Evolutionary conservation across 1,284 basidiomycete genomes (phyloP).

Genomic region (Apiotrichum montevideense): DNA sequence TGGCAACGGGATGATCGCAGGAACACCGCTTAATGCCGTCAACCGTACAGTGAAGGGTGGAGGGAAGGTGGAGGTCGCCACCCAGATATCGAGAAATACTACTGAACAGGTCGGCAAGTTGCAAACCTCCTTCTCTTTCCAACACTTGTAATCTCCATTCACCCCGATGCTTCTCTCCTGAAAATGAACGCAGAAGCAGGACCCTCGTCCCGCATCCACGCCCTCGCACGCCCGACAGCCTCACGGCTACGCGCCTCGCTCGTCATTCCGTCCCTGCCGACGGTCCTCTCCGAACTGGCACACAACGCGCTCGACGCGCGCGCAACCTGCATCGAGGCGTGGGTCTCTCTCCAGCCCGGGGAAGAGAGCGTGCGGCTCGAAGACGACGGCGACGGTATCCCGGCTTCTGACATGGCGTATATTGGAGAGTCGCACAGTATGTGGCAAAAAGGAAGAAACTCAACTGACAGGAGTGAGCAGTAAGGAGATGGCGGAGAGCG

Average conservation of each 20-base stretch:
- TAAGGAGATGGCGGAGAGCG: slow-evolving; percentile 5
- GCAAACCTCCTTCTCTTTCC: slow-evolving; percentile 45
- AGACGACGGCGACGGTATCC: slow-evolving; percentile 74
- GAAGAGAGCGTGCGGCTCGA: slow-evolving; percentile 60
- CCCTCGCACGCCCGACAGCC: slow-evolving; percentile 8
- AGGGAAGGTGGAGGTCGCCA: slow-evolving; percentile 11
- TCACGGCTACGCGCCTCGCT: slow-evolving; percentile 63
- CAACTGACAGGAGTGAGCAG: slow-evolving; percentile 7
- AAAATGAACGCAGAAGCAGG: no score
- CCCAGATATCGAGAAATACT: background rate
- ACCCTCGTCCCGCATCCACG: slow-evolving; percentile 18
- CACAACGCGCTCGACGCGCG: slow-evolving; percentile 64
- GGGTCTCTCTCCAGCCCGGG: slow-evolving; percentile 56
- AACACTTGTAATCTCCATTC: slow-evolving; percentile 25
- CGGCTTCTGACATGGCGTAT: slow-evolving; percentile 53
- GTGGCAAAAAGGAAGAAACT: slow-evolving; percentile 22
- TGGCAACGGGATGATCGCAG: no score
- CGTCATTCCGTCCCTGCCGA: slow-evolving; percentile 70
- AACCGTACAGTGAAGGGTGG: background rate
- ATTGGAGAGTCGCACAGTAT: slow-evolving; percentile 63
- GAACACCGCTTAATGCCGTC: no score
- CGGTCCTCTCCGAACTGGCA: slow-evolving; percentile 71
- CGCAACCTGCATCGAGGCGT: slow-evolving; percentile 39
- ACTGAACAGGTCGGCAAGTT: no score
- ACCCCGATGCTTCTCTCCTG: slow-evolving; percentile 66